These are phyloP conservation scores for Coix lacrymajobi DNA, from an alignment of 176 grass and related monocot species.

Conservation along the genomic window DNA sequence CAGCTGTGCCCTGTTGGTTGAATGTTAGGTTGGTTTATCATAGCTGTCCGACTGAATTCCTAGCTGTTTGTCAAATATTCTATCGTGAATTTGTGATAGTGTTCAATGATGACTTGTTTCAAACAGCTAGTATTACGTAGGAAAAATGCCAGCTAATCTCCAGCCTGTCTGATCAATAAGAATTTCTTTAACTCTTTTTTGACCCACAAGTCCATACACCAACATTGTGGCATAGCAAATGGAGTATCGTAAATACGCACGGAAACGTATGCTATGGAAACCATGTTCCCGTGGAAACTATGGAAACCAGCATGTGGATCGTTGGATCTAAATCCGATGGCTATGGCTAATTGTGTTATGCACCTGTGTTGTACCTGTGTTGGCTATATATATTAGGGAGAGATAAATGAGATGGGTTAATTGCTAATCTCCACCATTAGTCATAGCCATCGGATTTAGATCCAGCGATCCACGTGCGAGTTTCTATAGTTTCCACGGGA, in stretches of 20 bases:
- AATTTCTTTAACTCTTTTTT: neutral
- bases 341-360: no score
- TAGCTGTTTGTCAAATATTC: neutral
- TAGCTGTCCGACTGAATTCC: slow-evolving; percentile 9
- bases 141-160: slow-evolving; percentile 19
- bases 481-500: no score
- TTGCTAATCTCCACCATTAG: no score
- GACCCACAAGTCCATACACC: neutral
- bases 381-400: no score
- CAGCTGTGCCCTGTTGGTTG: slow-evolving; percentile 2
- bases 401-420: no score
- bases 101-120: slow-evolving; percentile 2
- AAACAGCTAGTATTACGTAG: slow-evolving; percentile 9
- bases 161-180: slow-evolving; percentile 3
- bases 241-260: neutral
- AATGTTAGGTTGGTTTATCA: slow-evolving; percentile 36
- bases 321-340: no score
- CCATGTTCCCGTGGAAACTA: no score
- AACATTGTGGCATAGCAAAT: neutral
- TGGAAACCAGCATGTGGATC: no score
- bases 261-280: no score
- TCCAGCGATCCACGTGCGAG: no score
- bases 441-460: no score
- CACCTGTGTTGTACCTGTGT: no score
- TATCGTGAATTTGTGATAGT: neutral